Evolutionary conservation across 768 basidiomycete genomes (phyloP).

Genomic region (Pleurotus platypus): DNA sequence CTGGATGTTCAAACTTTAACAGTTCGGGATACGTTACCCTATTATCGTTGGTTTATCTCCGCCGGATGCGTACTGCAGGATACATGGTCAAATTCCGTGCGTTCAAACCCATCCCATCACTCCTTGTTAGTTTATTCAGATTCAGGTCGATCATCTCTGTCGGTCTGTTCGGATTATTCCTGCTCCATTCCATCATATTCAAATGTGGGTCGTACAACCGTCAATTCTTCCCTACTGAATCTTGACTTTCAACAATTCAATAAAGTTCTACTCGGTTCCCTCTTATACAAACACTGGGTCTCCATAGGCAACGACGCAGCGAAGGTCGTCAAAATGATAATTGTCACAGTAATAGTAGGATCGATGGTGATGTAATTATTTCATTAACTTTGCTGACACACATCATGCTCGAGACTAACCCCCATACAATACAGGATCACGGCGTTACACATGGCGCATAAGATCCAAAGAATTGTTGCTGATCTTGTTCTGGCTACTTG

Average conservation of each 20-base stretch:
- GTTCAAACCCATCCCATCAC: neutral
- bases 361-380: neutral
- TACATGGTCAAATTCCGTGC: neutral
- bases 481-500: no score
- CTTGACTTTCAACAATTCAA: neutral
- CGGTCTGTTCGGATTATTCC: slow-evolving; percentile 3
- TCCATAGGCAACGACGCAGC: neutral
- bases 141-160: neutral
- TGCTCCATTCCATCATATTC: neutral
- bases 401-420: no score
- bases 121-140: neutral
- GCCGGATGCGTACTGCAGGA: neutral
- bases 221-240: neutral
- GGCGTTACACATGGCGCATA: no score
- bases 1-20: no score
- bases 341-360: neutral
- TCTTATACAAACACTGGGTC: slow-evolving; percentile 4
- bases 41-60: neutral
- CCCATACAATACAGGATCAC: no score
- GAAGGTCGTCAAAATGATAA: neutral
- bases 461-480: no score
- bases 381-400: neutral
- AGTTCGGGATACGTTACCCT: neutral
- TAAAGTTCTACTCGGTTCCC: neutral
- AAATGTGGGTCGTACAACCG: neutral